Percentiles rank a stretch among this genome's conserved stretches.
Evolutionary conservation across 192 early-diverging fungal species (phyloP).

Genomic region (Podila verticillata): DNA sequence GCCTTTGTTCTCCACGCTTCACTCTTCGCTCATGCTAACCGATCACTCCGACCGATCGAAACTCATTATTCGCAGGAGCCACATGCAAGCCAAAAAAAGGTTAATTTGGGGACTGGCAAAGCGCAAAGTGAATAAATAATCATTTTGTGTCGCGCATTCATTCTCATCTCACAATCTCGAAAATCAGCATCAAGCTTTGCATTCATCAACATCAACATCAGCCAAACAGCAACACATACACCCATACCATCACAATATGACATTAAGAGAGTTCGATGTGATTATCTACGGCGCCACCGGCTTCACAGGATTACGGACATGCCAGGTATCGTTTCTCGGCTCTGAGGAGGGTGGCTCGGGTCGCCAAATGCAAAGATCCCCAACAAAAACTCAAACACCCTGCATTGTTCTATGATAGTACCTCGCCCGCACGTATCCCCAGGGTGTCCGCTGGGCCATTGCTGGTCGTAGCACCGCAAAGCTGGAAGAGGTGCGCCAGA

Average conservation of each 20-base stretch:
- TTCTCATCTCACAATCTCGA: neutral
- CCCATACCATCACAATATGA: constrained; percentile 39
- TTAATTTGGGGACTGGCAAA: too few species aligned
- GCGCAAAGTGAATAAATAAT: neutral
- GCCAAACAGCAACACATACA: neutral
- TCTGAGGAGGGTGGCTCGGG: neutral
- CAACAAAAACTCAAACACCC: neutral
- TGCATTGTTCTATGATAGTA: constrained; percentile 8
- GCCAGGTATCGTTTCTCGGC: constrained; percentile 65
- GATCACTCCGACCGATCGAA: too few species aligned
- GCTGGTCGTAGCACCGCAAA: constrained; percentile 79
- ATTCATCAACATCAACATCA: neutral
- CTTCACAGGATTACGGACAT: constrained; percentile 79
- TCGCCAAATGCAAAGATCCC: neutral
- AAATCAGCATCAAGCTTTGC: neutral
- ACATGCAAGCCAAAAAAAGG: too few species aligned
- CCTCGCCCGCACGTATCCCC: constrained; percentile 15
- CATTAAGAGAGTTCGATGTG: constrained; percentile 63
- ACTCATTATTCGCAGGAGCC: too few species aligned
- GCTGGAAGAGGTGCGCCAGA: constrained; percentile 65
- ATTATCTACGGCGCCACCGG: constrained; percentile 83
- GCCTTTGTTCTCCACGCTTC: too few species aligned
- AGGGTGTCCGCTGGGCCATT: constrained; percentile 74
- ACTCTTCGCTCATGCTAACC: too few species aligned
- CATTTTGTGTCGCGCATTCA: neutral